Conservation (phyloP, 169 alveolate species). For the Plasmodium sp. region DNA sequence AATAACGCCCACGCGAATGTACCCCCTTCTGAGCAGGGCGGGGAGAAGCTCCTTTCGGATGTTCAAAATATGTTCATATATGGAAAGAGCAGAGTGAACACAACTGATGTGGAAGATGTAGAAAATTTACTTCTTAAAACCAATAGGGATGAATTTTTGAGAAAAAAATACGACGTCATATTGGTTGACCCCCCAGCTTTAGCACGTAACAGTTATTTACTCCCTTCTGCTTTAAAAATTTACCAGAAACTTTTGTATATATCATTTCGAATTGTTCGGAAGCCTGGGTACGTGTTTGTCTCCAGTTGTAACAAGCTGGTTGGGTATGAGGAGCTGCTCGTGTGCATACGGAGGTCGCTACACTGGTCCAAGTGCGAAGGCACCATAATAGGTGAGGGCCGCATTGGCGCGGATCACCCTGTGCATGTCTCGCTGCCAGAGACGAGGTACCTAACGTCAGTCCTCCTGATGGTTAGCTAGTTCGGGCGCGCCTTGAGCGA, state of each 20-base stretch:
- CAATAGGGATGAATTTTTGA: slow-evolving; percentile 43
- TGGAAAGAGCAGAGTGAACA: slow-evolving; percentile 4
- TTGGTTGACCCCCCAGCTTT: slow-evolving; percentile 73
- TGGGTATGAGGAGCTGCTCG: slow-evolving; percentile 44
- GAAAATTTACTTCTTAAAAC: slow-evolving; percentile 40
- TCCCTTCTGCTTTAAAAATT: slow-evolving; percentile 65
- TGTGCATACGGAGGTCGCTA: slow-evolving; percentile 53
- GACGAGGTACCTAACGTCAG: slow-evolving; percentile 55
- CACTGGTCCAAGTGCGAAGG: slow-evolving; percentile 75
- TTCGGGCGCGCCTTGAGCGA: neutral
- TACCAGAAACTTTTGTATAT: slow-evolving; percentile 72
- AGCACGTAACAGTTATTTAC: slow-evolving; percentile 62
- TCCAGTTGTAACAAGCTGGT: slow-evolving; percentile 72
- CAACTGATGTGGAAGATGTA: slow-evolving; percentile 28
- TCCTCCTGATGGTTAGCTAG: slow-evolving; percentile 62
- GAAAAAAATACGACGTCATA: slow-evolving; percentile 73
- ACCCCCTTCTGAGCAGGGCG: neutral
- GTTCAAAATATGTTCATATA: slow-evolving; percentile 49
- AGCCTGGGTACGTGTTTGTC: slow-evolving; percentile 74
- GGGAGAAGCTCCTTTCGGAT: slow-evolving; percentile 14
- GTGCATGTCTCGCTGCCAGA: slow-evolving; percentile 70
- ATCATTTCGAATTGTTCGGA: slow-evolving; percentile 59
- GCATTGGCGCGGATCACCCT: slow-evolving; percentile 73
- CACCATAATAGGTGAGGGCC: slow-evolving; percentile 66
- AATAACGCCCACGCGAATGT: neutral